These are phyloP conservation scores for Kuraishia capsulata DNA, from an alignment of 805 yeast genomes.

Conservation along the genomic window DNA sequence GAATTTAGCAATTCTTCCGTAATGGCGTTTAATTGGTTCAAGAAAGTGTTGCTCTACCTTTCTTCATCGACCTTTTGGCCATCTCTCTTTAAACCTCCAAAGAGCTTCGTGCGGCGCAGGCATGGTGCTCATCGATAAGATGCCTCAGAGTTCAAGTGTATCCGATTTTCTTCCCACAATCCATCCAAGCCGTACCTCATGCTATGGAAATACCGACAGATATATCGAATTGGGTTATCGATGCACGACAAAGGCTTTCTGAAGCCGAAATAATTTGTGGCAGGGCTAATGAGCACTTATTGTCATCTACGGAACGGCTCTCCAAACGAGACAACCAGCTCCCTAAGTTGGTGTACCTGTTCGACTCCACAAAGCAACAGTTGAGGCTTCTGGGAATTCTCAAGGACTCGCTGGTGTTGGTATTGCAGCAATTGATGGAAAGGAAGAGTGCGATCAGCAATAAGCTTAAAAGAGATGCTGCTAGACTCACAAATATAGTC, in stretches of 20 bases:
- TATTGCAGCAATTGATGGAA: constrained; percentile 14
- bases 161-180: no score
- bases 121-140: no score
- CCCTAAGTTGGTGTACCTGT: constrained; percentile 33
- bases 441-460: constrained; percentile 12
- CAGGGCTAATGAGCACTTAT: constrained; percentile 34
- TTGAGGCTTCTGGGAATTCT: constrained; percentile 28
- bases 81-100: no score
- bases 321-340: constrained; percentile 29
- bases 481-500: constrained; percentile 22
- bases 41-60: no score
- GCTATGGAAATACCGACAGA: constrained; percentile 8
- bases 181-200: no score
- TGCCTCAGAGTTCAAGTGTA: no score
- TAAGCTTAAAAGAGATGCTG: constrained; percentile 19
- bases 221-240: constrained; percentile 26
- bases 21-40: no score
- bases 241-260: constrained; percentile 37
- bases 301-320: constrained; percentile 25
- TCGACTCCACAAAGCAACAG: constrained; percentile 38
- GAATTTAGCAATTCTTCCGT: no score
- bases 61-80: no score
- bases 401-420: constrained; percentile 17
- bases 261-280: constrained; percentile 43
- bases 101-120: no score